These are phyloP conservation scores for Musa balbisiana DNA, from an alignment of 202 grass and related monocot species.

Conservation along the genomic window DNA sequence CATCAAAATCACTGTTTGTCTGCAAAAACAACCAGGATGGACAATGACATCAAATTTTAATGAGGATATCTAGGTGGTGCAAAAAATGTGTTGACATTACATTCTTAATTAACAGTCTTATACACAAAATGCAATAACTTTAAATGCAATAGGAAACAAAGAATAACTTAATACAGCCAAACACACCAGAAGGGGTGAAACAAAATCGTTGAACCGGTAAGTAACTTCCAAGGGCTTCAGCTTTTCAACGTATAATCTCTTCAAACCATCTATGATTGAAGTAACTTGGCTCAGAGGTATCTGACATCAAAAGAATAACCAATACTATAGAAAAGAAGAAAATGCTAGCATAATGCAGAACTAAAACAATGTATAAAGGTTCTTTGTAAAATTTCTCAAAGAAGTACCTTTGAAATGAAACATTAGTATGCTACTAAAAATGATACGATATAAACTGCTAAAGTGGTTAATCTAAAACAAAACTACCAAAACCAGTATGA, in stretches of 20 bases:
- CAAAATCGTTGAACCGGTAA: slow-evolving; percentile 9
- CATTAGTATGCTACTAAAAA: no score
- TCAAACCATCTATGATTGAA: slow-evolving; percentile 10
- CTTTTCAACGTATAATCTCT: slow-evolving; percentile 11
- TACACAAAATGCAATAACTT: no score
- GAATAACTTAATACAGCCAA: no score
- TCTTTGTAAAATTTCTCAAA: no score
- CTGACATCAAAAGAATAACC: neutral
- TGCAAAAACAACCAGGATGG: neutral
- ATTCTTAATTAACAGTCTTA: no score
- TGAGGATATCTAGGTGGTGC: neutral
- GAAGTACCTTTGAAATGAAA: no score
- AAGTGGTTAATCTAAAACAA: no score
- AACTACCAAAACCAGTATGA: no score
- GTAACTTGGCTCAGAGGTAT: slow-evolving; percentile 8
- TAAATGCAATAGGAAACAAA: no score
- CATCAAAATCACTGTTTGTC: slow-evolving; percentile 13
- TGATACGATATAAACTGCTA: no score
- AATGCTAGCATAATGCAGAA: neutral
- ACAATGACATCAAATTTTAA: neutral
- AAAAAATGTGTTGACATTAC: no score
- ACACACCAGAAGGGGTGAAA: neutral
- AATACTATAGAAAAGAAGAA: neutral
- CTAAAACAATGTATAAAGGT: no score
- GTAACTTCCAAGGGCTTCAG: slow-evolving; percentile 15